Conservation (phyloP, 2,329 filamentous ascomycete species). For the Xylaria sp. region DNA sequence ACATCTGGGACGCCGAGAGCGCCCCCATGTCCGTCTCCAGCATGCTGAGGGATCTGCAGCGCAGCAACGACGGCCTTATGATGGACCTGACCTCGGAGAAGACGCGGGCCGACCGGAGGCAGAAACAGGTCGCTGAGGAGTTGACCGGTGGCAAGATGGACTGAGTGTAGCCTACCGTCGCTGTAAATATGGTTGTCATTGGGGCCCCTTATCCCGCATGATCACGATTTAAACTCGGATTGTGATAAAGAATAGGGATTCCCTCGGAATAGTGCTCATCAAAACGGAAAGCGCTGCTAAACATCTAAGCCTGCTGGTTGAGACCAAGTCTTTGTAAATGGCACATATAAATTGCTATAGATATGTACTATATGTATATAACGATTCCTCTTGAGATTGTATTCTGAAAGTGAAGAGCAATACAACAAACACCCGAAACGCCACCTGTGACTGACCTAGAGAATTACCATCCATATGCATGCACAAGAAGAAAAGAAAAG, state of each 20-base stretch:
- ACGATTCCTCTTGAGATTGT: conserved; percentile 37
- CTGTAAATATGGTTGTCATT: background rate
- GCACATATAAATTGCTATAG: conserved; percentile 28
- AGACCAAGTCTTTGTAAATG: conserved; percentile 22
- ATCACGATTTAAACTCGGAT: background rate
- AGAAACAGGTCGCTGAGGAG: conserved; percentile 68
- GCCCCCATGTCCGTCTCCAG: conserved; percentile 58
- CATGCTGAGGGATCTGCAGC: conserved; percentile 56
- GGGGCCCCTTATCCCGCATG: background rate
- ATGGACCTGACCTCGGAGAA: conserved; percentile 54
- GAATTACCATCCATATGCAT: conserved; percentile 36
- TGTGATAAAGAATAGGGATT: background rate
- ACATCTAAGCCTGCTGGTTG: background rate
- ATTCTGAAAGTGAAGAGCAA: conserved; percentile 23
- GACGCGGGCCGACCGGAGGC: conserved; percentile 61
- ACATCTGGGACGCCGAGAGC: conserved; percentile 64
- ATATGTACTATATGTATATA: conserved; percentile 47
- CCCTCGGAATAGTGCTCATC: background rate
- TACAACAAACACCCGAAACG: conserved; percentile 36
- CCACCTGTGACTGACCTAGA: conserved; percentile 17
- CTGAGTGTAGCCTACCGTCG: conserved; percentile 38
- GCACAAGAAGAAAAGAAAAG: conserved; percentile 25
- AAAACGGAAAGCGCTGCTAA: background rate
- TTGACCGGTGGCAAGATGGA: conserved; percentile 69
- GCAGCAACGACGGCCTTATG: conserved; percentile 43